Conservation (phyloP, 306 rosid species). For the Quillaja saponaria region DNA sequence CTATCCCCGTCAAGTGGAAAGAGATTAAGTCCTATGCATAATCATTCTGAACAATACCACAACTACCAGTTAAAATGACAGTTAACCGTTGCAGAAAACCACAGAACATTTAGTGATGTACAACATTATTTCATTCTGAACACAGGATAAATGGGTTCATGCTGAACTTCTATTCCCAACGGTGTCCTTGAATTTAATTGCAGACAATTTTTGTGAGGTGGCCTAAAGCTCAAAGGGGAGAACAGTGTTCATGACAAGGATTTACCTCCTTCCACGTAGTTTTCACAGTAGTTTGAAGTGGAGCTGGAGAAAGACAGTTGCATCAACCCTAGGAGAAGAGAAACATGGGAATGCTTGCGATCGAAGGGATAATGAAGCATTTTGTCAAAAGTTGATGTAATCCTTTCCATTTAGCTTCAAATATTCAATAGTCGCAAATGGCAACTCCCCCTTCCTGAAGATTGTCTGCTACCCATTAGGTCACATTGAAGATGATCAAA, state of each 20-base stretch:
- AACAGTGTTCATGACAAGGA: slow-evolving; percentile 61
- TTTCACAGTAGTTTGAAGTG: slow-evolving; percentile 74
- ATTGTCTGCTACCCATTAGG: slow-evolving; percentile 23
- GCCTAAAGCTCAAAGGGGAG: slow-evolving; percentile 24
- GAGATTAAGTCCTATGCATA: slow-evolving; percentile 47
- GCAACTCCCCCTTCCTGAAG: slow-evolving; percentile 36
- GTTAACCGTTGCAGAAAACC: slow-evolving; percentile 58
- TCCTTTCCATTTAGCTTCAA: slow-evolving; percentile 22
- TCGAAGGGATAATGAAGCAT: slow-evolving; percentile 49
- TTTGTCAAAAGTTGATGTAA: slow-evolving; percentile 18
- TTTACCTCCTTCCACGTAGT: slow-evolving; percentile 66
- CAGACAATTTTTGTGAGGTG: slow-evolving; percentile 24
- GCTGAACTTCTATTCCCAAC: slow-evolving; percentile 27
- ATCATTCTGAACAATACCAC: slow-evolving; percentile 51
- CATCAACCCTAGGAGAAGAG: slow-evolving; percentile 1
- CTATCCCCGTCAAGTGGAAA: slow-evolving; percentile 33
- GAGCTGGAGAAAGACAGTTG: slow-evolving; percentile 63
- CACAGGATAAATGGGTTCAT: too few relatives aligned
- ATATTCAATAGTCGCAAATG: slow-evolving; percentile 32
- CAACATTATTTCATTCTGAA: slow-evolving; percentile 3
- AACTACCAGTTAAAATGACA: slow-evolving; percentile 60
- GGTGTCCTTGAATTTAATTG: slow-evolving; percentile 30
- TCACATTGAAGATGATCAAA: slow-evolving; percentile 16
- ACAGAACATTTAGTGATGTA: slow-evolving; percentile 16
- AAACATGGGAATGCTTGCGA: slow-evolving; percentile 46